A percentile compares a stretch with the other conserved stretches of the same genome.
These are phyloP conservation scores for Xylaria sp. DNA, from an alignment of 2,329 filamentous ascomycete species.

Conservation along the genomic window DNA sequence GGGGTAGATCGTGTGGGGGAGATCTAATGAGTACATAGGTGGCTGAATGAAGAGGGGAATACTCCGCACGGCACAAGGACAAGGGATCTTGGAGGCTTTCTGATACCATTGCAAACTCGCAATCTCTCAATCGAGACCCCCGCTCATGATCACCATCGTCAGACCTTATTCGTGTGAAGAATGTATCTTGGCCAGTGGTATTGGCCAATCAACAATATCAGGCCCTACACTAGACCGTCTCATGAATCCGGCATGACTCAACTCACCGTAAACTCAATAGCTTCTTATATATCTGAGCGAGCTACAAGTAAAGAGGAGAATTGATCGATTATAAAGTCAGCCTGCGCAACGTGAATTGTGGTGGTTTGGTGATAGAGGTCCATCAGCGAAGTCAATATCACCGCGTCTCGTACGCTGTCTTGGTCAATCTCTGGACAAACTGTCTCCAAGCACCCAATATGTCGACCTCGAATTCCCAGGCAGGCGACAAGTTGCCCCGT, in stretches of 20 bases:
- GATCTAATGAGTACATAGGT: background rate
- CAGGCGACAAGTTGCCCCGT: slow-evolving; percentile 34
- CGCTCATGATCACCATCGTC: background rate
- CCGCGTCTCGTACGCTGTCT: background rate
- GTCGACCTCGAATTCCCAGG: slow-evolving; percentile 28
- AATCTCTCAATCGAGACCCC: background rate
- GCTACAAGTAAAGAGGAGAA: background rate
- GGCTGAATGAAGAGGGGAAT: slow-evolving; percentile 19
- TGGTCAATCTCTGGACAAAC: background rate
- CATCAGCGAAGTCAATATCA: background rate
- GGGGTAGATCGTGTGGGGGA: slow-evolving; percentile 31
- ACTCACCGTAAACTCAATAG: slow-evolving; percentile 7
- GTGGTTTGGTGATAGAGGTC: background rate
- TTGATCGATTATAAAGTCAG: slow-evolving; percentile 24
- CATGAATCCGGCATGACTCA: slow-evolving; percentile 29
- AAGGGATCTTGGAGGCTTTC: background rate
- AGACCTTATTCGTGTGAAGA: background rate
- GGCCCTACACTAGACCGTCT: background rate
- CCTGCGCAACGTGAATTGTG: background rate
- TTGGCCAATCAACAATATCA: slow-evolving; percentile 20
- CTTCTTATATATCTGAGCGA: background rate
- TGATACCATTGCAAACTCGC: background rate
- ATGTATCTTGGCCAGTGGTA: background rate
- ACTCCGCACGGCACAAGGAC: slow-evolving; percentile 24
- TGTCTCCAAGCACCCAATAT: slow-evolving; percentile 16